A percentile compares a stretch with the other conserved stretches of the same genome.
phyloP scores from a whole-genome alignment of 768 basidiomycete species.

The Lyophyllum atratum region DNA sequence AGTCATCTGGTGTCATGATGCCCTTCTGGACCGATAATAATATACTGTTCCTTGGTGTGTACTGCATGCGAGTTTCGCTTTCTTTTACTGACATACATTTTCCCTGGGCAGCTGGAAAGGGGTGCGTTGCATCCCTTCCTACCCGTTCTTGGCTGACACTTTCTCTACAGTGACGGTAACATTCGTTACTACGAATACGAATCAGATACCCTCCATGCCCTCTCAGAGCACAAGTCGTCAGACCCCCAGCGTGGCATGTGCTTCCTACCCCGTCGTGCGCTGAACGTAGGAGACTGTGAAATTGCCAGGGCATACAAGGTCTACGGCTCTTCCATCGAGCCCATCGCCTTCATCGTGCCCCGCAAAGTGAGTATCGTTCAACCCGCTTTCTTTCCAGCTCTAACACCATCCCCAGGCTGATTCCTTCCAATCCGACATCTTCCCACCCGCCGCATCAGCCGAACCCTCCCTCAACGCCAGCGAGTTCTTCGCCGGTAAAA shows the following conservation, averaged over 20 bases:
- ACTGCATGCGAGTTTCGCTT: not conserved
- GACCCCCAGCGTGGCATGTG: conserved; percentile 97
- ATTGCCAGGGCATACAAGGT: conserved; percentile 96
- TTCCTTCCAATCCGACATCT: conserved; percentile 97
- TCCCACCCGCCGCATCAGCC: conserved; percentile 83
- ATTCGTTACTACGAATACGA: conserved; percentile 98
- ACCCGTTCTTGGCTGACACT: not conserved
- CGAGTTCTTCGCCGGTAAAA: conserved; percentile 89
- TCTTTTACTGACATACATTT: conserved; percentile 5
- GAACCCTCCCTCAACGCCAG: conserved; percentile 79
- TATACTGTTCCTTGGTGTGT: conserved; percentile 78
- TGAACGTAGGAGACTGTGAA: conserved; percentile 90
- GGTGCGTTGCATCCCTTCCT: conserved; percentile 45
- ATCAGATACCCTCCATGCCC: conserved; percentile 71
- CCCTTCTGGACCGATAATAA: conserved; percentile 97
- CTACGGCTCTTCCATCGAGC: conserved; percentile 71
- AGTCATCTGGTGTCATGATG: conserved; percentile 93
- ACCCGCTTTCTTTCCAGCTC: not conserved
- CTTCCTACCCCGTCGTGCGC: conserved; percentile 90
- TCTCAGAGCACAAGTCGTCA: conserved; percentile 84
- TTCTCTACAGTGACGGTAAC: conserved; percentile 81
- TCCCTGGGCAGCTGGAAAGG: conserved; percentile 84
- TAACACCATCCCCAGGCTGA: conserved; percentile 60
- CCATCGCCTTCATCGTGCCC: conserved; percentile 94
- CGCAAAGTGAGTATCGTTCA: conserved; percentile 61